Evolutionary conservation across 2,329 filamentous ascomycete species (phyloP).

Genomic region (Fusarium aywerte): DNA sequence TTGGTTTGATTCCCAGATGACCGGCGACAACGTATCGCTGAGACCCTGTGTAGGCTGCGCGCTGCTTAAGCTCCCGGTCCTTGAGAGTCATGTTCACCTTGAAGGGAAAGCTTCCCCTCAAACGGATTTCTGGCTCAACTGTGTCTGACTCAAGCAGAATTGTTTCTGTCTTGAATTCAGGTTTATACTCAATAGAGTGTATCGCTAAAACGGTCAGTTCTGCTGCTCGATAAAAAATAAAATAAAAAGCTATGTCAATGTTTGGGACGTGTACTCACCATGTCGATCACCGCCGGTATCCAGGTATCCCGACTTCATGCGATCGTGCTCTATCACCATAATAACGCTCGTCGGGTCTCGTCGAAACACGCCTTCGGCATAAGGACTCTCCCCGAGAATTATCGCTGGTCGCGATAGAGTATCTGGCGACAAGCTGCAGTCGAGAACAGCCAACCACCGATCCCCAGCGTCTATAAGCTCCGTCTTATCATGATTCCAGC

Average conservation of each 20-base stretch:
- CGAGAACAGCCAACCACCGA: conserved; percentile 44
- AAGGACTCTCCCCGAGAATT: conserved; percentile 40
- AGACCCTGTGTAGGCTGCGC: conserved; percentile 44
- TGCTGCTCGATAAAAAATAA: neutral
- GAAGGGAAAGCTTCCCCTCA: conserved; percentile 44
- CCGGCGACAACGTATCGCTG: conserved; percentile 42
- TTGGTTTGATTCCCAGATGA: conserved; percentile 36
- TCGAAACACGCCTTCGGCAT: conserved; percentile 34
- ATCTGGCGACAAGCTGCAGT: conserved; percentile 45
- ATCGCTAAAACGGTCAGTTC: conserved; percentile 36
- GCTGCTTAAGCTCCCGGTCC: conserved; percentile 38
- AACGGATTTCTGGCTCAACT: conserved; percentile 37
- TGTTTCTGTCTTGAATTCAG: conserved; percentile 43
- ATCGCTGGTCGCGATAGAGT: conserved; percentile 44
- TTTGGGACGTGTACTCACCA: conserved; percentile 13
- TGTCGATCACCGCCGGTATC: conserved; percentile 35
- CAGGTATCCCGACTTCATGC: conserved; percentile 38
- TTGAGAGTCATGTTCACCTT: conserved; percentile 41
- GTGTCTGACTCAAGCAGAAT: conserved; percentile 41
- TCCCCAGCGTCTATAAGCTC: conserved; percentile 37
- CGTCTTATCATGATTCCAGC: conserved; percentile 40
- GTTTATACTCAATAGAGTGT: conserved; percentile 44
- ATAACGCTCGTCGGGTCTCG: conserved; percentile 42
- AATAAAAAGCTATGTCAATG: neutral
- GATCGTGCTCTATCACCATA: conserved; percentile 44